Conservation (phyloP, 495 filamentous ascomycete genomes). For the Lichenothelia convexa region DNA sequence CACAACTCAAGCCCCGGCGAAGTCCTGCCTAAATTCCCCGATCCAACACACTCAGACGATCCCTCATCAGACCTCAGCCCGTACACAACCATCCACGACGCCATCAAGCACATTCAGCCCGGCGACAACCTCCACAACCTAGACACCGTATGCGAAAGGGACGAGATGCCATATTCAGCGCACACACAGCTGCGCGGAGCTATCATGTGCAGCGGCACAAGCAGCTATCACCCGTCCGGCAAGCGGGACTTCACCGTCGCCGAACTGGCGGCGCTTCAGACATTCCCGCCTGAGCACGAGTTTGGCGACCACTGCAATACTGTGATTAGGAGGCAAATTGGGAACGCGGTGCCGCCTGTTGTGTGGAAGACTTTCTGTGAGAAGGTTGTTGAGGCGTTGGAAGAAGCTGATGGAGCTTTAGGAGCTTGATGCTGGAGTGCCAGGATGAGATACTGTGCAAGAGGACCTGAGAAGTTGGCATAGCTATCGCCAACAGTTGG, state of each 20-base stretch:
- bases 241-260: conserved; percentile 44
- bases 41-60: conserved; percentile 39
- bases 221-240: conserved; percentile 60
- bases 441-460: no score
- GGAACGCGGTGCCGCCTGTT: conserved; percentile 66
- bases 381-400: no score
- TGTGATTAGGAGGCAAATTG: conserved; percentile 50
- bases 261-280: conserved; percentile 60
- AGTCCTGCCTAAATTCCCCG: conserved; percentile 48
- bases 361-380: conserved; percentile 44
- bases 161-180: neutral
- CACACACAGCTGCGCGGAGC: neutral
- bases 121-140: neutral
- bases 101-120: neutral
- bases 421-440: no score
- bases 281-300: conserved; percentile 46
- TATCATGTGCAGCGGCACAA: no score
- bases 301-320: conserved; percentile 31
- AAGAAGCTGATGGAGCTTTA: no score
- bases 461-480: no score
- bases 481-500: no score
- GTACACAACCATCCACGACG: conserved; percentile 23
- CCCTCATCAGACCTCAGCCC: conserved; percentile 12
- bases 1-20: no score
- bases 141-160: neutral